A percentile compares a stretch with the other conserved stretches of the same genome.
Conservation (phyloP, 2,329 filamentous ascomycete genomes). For the Arthrinium puccinioides region DNA sequence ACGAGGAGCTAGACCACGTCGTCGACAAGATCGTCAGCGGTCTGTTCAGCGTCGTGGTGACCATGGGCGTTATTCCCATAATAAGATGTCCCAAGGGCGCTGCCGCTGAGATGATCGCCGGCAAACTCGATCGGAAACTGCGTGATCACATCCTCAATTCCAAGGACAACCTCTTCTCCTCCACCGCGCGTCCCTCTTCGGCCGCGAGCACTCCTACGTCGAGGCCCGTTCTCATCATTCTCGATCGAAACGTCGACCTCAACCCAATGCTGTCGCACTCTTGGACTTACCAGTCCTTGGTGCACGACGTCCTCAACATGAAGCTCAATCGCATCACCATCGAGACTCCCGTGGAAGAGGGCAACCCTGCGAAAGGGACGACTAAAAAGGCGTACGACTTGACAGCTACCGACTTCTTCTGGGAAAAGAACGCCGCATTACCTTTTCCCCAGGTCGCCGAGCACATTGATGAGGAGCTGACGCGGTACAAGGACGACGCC, state of each 20-base stretch:
- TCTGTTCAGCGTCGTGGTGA: conserved; percentile 97
- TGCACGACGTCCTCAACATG: conserved; percentile 66
- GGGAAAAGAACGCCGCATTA: conserved; percentile 82
- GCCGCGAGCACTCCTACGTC: conserved; percentile 61
- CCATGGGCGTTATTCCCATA: conserved; percentile 93
- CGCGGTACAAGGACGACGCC: conserved; percentile 91
- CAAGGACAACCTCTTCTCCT: conserved; percentile 92
- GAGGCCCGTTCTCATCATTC: conserved; percentile 82
- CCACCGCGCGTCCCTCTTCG: conserved; percentile 48
- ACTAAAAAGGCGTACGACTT: conserved; percentile 88
- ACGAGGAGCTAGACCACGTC: conserved; percentile 79
- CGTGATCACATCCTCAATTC: conserved; percentile 96
- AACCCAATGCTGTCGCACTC: conserved; percentile 99
- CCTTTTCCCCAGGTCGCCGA: conserved; percentile 96
- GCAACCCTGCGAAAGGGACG: conserved; percentile 64
- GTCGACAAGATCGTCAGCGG: conserved; percentile 91
- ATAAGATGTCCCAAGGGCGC: conserved; percentile 91
- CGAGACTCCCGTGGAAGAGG: conserved; percentile 73
- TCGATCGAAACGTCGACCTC: conserved; percentile 91
- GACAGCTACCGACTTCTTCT: conserved; percentile 89
- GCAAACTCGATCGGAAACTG: conserved; percentile 89
- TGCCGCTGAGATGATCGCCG: conserved; percentile 88
- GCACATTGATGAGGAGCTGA: conserved; percentile 89
- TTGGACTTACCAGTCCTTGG: conserved; percentile 69
- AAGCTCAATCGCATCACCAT: conserved; percentile 91